Conservation (phyloP, 495 filamentous ascomycete species). For the Aspergillus cristatus region DNA sequence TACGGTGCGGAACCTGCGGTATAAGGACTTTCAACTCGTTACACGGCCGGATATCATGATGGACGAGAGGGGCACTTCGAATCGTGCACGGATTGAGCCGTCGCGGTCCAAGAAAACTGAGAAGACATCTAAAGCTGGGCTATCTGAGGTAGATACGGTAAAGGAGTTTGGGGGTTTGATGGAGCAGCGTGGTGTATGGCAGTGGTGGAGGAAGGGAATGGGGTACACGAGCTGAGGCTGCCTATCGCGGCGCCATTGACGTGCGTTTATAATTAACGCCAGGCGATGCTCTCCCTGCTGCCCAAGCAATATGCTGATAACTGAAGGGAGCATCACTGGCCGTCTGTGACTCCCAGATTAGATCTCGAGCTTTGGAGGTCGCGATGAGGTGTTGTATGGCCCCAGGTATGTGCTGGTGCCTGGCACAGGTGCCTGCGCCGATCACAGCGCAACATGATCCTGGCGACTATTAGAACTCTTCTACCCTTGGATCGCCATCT, state of each 20-base stretch:
- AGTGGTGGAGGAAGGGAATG: conserved; percentile 44
- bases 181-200: conserved; percentile 30
- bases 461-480: too few relatives aligned
- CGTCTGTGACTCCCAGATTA: too few relatives aligned
- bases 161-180: conserved; percentile 39
- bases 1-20: conserved; percentile 40
- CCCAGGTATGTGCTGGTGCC: too few relatives aligned
- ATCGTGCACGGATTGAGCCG: background rate
- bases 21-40: conserved; percentile 43
- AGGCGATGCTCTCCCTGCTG: too few relatives aligned
- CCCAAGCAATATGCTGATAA: too few relatives aligned
- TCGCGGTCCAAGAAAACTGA: background rate
- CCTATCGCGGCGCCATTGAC: background rate
- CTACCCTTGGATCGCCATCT: too few relatives aligned
- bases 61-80: conserved; percentile 3
- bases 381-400: too few relatives aligned
- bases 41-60: conserved; percentile 22
- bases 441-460: too few relatives aligned
- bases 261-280: too few relatives aligned
- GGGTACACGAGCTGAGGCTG: conserved; percentile 26
- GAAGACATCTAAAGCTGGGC: conserved; percentile 5
- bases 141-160: conserved; percentile 33
- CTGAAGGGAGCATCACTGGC: too few relatives aligned
- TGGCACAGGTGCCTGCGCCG: too few relatives aligned
- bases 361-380: too few relatives aligned